Evolutionary conservation across 2,329 filamentous ascomycete genomes (phyloP).

Genomic region (Passalora sequoiae): DNA sequence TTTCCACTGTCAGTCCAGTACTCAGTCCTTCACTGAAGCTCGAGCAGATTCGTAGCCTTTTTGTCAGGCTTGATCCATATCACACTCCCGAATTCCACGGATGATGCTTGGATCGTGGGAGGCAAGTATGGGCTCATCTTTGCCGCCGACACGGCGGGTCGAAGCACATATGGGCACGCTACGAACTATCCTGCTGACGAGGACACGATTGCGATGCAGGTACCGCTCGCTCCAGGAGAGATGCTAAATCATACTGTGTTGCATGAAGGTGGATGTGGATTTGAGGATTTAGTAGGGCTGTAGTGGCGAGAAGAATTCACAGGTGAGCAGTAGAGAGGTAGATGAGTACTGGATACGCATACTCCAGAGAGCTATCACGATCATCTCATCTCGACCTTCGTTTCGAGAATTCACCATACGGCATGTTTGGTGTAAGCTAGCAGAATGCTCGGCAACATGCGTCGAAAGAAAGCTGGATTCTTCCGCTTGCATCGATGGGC

Average conservation of each 20-base stretch:
- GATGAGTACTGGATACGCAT: too few species aligned
- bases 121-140: constrained; percentile 16
- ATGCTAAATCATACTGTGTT: constrained; percentile 13
- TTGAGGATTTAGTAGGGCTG: neutral
- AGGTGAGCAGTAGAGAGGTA: too few species aligned
- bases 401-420: too few species aligned
- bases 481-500: too few species aligned
- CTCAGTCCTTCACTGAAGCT: too few species aligned
- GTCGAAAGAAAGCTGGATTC: too few species aligned
- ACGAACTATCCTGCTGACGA: constrained; percentile 11
- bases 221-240: constrained; percentile 7
- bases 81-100: constrained; percentile 10
- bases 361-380: too few species aligned
- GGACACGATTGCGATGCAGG: constrained; percentile 9
- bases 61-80: constrained; percentile 11
- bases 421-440: too few species aligned
- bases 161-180: constrained; percentile 8
- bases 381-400: too few species aligned
- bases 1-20: too few species aligned
- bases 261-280: constrained; percentile 5
- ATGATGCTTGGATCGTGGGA: constrained; percentile 10
- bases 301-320: neutral
- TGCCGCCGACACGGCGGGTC: constrained; percentile 8
- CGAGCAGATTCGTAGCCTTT: constrained; percentile 7
- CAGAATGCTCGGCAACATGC: too few species aligned